Evolutionary conservation across 441 rosid species (phyloP).

Genomic region (Syzygium malaccense): DNA sequence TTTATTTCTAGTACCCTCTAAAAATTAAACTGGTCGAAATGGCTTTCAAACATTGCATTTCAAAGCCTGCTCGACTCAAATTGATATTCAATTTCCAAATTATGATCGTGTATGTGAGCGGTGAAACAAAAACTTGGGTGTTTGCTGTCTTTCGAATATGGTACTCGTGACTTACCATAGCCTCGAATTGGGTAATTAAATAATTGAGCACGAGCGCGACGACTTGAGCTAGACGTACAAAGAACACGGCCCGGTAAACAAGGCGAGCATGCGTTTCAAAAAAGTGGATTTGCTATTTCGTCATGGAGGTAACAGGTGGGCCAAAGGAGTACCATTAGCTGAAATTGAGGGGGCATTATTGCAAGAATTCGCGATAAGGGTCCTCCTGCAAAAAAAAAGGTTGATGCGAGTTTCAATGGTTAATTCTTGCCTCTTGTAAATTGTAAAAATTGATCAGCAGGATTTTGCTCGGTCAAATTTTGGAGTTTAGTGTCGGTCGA

Average conservation of each 20-base stretch:
- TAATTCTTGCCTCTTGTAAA: neutral
- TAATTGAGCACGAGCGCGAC: rapidly evolving
- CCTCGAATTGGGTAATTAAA: neutral
- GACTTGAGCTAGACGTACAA: neutral
- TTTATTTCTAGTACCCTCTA: neutral
- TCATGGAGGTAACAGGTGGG: neutral
- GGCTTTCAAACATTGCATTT: neutral
- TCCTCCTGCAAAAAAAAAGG: neutral
- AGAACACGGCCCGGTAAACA: neutral
- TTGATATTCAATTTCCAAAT: too few relatives aligned
- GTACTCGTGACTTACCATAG: too few relatives aligned
- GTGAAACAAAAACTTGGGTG: neutral
- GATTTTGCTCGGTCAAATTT: neutral
- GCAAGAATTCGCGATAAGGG: neutral
- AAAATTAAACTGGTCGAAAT: too few relatives aligned
- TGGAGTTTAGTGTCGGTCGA: slow-evolving; percentile 32
- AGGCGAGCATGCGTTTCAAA: neutral
- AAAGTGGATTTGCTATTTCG: neutral
- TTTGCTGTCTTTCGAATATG: too few relatives aligned
- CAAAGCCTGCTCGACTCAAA: neutral
- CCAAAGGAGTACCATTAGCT: rapidly evolving
- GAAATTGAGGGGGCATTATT: neutral
- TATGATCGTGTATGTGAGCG: rapidly evolving
- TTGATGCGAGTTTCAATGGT: neutral
- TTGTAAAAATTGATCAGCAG: neutral